Evolutionary conservation across 78 protist species (phyloP).

Genomic region (Isochrysis galbana): DNA sequence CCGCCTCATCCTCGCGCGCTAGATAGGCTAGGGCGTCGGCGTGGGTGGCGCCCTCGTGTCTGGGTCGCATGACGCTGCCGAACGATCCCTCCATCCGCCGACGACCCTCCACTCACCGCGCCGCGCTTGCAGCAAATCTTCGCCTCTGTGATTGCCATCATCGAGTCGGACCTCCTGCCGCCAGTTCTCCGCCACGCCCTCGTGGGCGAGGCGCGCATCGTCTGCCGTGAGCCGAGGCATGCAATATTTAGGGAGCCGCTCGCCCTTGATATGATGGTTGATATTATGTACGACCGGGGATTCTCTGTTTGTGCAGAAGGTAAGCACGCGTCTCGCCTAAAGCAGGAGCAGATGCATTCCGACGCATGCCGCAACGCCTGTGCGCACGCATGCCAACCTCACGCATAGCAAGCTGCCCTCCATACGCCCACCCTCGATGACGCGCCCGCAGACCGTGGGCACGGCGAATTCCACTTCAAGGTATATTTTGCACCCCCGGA

Average conservation of each 20-base stretch:
- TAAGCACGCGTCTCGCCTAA: too few relatives aligned
- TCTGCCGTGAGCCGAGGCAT: background rate
- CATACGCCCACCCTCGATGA: too few relatives aligned
- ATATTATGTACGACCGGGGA: background rate
- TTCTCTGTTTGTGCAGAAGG: background rate
- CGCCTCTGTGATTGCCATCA: background rate
- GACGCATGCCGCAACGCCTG: too few relatives aligned
- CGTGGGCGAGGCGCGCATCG: background rate
- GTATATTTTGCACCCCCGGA: background rate
- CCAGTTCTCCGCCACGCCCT: background rate
- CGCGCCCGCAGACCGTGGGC: background rate
- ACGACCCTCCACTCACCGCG: background rate
- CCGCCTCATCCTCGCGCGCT: too few relatives aligned
- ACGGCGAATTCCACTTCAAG: background rate
- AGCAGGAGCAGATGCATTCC: too few relatives aligned
- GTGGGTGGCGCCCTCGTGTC: background rate
- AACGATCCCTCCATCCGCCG: background rate
- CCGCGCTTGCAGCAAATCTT: background rate
- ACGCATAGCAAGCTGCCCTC: too few relatives aligned
- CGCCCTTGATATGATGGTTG: background rate
- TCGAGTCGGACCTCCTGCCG: background rate
- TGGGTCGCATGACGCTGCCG: background rate
- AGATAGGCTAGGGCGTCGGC: background rate
- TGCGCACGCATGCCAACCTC: too few relatives aligned
- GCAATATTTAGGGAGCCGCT: background rate